phyloP scores from a whole-genome alignment of 352 stramenopile species.

The Pythium scleroteichum region DNA sequence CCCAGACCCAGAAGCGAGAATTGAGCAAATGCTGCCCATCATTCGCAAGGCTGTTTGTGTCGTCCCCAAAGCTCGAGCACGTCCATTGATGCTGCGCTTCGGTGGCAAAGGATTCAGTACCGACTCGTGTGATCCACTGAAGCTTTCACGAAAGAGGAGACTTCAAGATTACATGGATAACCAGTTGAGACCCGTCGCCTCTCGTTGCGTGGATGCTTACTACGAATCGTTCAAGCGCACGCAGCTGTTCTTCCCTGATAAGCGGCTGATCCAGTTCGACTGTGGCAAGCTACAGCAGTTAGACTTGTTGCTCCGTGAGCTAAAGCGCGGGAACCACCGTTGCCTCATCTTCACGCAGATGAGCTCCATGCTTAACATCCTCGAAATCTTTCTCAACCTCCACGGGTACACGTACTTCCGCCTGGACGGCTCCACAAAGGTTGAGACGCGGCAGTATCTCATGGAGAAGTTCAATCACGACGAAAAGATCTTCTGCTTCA shows the following conservation, averaged over 20 bases:
- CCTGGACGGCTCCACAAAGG: constrained; percentile 96
- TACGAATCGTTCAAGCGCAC: constrained; percentile 72
- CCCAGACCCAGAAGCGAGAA: constrained; percentile 39
- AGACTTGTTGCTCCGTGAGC: constrained; percentile 91
- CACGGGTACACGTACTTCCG: constrained; percentile 97
- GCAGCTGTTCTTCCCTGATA: constrained; percentile 97
- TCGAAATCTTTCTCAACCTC: constrained; percentile 98
- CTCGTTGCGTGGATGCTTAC: constrained; percentile 43
- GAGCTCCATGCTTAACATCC: constrained; percentile 99
- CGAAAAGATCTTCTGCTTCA: constrained; percentile 98
- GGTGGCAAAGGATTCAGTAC: constrained; percentile 41
- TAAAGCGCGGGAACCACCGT: constrained; percentile 94
- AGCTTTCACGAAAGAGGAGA: constrained; percentile 38
- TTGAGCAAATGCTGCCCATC: constrained; percentile 42
- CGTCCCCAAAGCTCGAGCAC: constrained; percentile 67
- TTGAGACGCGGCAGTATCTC: constrained; percentile 94
- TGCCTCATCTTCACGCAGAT: constrained; percentile 98
- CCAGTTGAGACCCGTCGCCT: constrained; percentile 34
- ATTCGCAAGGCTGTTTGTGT: constrained; percentile 73
- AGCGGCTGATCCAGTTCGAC: constrained; percentile 96
- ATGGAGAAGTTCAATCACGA: constrained; percentile 99
- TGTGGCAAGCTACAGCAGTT: constrained; percentile 92
- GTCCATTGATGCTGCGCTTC: constrained; percentile 38
- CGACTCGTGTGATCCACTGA: constrained; percentile 12
- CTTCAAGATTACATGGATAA: constrained; percentile 28